Base-by-base conservation (phyloP, 352 stramenopile genomes). In the Phytophthora idaei region DNA sequence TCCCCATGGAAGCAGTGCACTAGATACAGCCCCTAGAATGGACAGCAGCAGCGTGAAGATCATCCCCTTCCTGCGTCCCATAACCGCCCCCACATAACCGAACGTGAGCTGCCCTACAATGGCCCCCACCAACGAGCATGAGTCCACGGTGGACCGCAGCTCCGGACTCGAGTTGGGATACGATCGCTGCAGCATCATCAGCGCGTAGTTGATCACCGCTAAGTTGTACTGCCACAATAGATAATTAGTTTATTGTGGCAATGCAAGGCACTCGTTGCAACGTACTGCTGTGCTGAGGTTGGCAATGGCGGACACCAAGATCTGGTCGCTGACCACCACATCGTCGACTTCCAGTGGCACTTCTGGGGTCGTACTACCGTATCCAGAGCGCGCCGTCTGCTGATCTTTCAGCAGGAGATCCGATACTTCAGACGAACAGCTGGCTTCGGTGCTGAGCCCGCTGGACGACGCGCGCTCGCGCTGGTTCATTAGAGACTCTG, bases 71-170 rank as follows among this genome's bases (percentile, higher is more conserved):
- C 77, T 73, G 27, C 86, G 79, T 4, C 86, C 86, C 41, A 94
- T 62, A 14, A 78, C 71, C 17, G 90, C 77, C 46, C 86, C 88
- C 27, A 93, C 78, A 53, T 94, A 94, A 12, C 88, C 88, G 54
- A 94, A 94, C 27, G 83, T 86, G 48, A 94, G 71, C 62, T 94
- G 86, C 4, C 86, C 88, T 25, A 85, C 64, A 53, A 96, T 92
- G n/a, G 86, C 88, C 3, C 88, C 88, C 3, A 90, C 73, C 21
- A 96, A 73, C 28, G 86, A 91, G 60, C 81, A 90, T 11, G 87
- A 81, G 42, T 81, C 80, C 27, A 95, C 80, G 5, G 77, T 80
- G 5, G 86, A 93, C 27, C 82, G 83, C 28, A 90, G 47, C 39
- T 77, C 76, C 5, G 84, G 71, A 51, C 69, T 85, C 21, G 75